Percentiles rank a stretch among this genome's conserved stretches.
Conservation (phyloP, 768 basidiomycete genomes). For the Punctularia strigosozonata region DNA sequence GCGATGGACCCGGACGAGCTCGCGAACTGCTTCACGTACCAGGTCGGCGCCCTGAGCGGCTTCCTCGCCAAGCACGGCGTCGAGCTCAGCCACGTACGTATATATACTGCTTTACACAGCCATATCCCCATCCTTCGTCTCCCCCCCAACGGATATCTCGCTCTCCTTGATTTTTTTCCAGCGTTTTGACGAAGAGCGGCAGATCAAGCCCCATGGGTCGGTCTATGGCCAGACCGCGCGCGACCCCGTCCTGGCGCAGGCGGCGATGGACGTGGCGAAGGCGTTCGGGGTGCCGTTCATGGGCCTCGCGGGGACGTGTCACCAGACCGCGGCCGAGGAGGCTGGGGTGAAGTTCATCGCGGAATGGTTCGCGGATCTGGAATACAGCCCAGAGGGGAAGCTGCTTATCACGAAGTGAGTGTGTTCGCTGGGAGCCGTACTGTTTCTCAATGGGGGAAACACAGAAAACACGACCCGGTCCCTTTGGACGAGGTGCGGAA, state of each 20-base stretch:
- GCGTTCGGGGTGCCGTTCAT: conserved; percentile 46
- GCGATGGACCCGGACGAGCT: conserved; percentile 49
- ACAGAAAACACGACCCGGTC: conserved; percentile 40
- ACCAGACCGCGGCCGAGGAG: conserved; percentile 44
- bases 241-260: conserved; percentile 41
- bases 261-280: conserved; percentile 40
- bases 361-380: conserved; percentile 63
- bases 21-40: conserved; percentile 46
- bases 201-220: conserved; percentile 55
- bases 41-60: conserved; percentile 52
- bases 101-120: not conserved
- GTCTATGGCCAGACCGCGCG: conserved; percentile 50
- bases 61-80: conserved; percentile 45
- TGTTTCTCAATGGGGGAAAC: not conserved
- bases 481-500: conserved; percentile 26
- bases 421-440: not conserved
- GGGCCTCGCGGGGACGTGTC: conserved; percentile 52
- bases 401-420: conserved; percentile 47
- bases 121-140: not conserved
- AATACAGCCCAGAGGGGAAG: conserved; percentile 44
- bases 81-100: conserved; percentile 41
- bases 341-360: conserved; percentile 49
- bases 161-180: not conserved
- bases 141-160: not conserved
- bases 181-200: no score